phyloP scores from a whole-genome alignment of 805 yeast genomes.

The Lachancea dasiensis region DNA sequence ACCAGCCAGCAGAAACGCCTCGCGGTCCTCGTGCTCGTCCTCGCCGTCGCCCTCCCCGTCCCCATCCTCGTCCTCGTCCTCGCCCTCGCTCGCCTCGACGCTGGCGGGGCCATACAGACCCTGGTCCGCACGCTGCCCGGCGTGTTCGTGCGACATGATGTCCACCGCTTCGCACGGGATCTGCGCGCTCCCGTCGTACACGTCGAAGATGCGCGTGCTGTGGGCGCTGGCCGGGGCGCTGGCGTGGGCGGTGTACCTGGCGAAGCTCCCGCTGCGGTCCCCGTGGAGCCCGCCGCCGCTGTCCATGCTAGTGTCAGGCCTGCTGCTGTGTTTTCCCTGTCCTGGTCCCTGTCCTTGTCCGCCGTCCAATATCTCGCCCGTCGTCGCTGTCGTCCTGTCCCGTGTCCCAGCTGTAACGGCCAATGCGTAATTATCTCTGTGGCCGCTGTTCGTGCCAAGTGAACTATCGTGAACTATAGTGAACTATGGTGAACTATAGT shows the following conservation, averaged over 20 bases:
- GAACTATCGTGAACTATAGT: too few relatives aligned
- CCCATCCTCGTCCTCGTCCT: neutral
- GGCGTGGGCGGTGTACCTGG: neutral
- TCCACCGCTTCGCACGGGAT: conserved; percentile 10
- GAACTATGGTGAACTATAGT: too few relatives aligned
- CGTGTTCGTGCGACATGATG: conserved; percentile 13
- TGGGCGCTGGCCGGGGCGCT: conserved; percentile 11
- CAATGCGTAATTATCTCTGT: too few relatives aligned
- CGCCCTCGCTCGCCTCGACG: neutral
- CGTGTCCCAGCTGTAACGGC: too few relatives aligned
- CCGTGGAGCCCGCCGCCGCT: too few relatives aligned
- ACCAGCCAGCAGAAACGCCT: too few relatives aligned
- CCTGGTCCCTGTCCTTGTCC: too few relatives aligned
- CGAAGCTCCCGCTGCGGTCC: neutral
- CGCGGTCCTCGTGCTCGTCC: neutral
- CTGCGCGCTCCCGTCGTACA: conserved; percentile 19
- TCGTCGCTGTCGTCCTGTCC: too few relatives aligned
- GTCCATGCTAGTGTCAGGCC: too few relatives aligned
- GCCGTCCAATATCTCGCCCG: too few relatives aligned
- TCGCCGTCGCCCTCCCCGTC: conserved; percentile 1
- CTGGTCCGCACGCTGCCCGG: neutral
- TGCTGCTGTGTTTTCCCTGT: too few relatives aligned
- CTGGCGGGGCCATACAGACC: conserved; percentile 10
- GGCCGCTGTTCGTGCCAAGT: too few relatives aligned
- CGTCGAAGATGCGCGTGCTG: conserved; percentile 24